Conservation (phyloP, 2,329 filamentous ascomycete genomes). For the Apiospora marii region DNA sequence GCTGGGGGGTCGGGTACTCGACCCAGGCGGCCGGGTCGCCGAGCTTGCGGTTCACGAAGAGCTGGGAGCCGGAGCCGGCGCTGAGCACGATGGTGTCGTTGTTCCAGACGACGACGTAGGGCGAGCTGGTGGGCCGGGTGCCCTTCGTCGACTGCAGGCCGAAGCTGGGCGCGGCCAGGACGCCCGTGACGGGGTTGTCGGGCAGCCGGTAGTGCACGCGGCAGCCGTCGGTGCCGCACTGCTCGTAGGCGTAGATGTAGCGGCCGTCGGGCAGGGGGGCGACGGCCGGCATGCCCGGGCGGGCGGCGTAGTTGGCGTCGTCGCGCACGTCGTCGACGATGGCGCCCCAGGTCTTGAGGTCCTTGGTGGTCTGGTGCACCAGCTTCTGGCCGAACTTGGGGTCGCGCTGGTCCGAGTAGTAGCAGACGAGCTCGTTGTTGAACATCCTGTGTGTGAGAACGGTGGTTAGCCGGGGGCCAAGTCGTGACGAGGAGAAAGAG, state of each 20-base stretch:
- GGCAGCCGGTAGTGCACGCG: conserved; percentile 38
- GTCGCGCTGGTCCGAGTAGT: conserved; percentile 77
- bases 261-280: conserved; percentile 63
- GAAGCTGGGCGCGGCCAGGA: conserved; percentile 29
- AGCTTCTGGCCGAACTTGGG: conserved; percentile 73
- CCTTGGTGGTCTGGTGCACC: conserved; percentile 67
- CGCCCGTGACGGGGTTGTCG: conserved; percentile 30
- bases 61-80: conserved; percentile 33
- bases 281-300: conserved; percentile 54
- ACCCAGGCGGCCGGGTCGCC: conserved; percentile 36
- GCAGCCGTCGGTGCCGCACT: conserved; percentile 40
- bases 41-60: conserved; percentile 38
- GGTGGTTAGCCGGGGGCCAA: background rate
- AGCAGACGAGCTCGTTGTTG: conserved; percentile 66
- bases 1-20: conserved; percentile 35
- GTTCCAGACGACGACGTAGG: conserved; percentile 40
- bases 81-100: conserved; percentile 41
- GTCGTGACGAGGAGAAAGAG: no score
- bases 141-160: conserved; percentile 29
- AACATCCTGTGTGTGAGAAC: conserved; percentile 59
- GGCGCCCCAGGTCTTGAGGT: conserved; percentile 66
- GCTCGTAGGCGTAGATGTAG: conserved; percentile 64
- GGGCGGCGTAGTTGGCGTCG: conserved; percentile 39
- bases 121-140: conserved; percentile 35
- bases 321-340: conserved; percentile 70